Base-by-base conservation (phyloP, 768 basidiomycete genomes). In the Hygrophoropsis aurantiaca region DNA sequence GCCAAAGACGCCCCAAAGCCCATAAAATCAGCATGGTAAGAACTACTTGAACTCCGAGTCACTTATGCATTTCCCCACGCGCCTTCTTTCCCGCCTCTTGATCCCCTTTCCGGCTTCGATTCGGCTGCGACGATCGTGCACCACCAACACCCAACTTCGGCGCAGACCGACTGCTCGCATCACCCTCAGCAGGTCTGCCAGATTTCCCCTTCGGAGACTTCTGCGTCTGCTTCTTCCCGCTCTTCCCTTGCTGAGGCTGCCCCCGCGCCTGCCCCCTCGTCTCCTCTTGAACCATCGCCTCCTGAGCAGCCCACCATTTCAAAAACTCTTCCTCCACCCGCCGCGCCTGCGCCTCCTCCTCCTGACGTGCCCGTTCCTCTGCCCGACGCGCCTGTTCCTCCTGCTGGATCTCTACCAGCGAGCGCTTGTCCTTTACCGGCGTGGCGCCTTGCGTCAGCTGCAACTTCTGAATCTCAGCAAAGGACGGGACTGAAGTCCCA, bases 291-390 rank as follows among this genome's bases (percentile, higher is more conserved):
- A 89, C 62, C 13, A 87, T 74, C 57, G 79, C 82, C 63, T 92
- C 90, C 64, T 95, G 94, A 6, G 75, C 82, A 1, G 80, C 72
- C 91, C 93, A 97, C 94, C 94, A 97, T 55, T 72, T 78, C 63
- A 94, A 63, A 61, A 97, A 97, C 50, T 89, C 88, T 3, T 72
- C 81, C 65, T 94, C 91, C 40, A 73, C 76, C 50, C 75, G 80
- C 20, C 74, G 72, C 36, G 74, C 78, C 41, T 71, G 66, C n/a
- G n/a, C 88, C 3, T 72, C 81, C 65, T 94, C 91, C 40, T 74
- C 76, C 50, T 76, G 80, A 21, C 74, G 72, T 36, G 74, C 78
- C 41, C 71, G 66, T 62, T 71, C 79, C 64, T 91, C 88, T 36
- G 72, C 74, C 48, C 73, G 78, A 33, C 74, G 74, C 34, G 76